phyloP scores from a whole-genome alignment of 2,329 filamentous ascomycete genomes.

The Penicillium brevicompactum region DNA sequence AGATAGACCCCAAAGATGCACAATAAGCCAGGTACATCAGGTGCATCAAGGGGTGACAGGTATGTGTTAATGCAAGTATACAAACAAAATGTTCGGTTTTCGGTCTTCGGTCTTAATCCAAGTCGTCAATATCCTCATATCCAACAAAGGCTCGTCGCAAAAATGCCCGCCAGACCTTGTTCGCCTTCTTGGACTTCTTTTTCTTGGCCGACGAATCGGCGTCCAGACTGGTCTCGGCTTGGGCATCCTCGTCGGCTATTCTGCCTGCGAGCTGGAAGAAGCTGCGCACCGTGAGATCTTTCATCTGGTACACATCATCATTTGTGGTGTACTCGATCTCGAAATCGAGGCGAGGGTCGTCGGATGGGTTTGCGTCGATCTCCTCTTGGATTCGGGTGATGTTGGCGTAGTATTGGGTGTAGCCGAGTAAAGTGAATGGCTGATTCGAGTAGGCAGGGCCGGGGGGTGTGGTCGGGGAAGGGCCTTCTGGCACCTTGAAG shows the following conservation, averaged over 20 bases:
- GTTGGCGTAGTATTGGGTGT: constrained; percentile 92
- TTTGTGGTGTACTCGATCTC: constrained; percentile 85
- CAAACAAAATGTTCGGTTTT: not conserved
- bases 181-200: constrained; percentile 37
- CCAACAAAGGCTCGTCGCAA: constrained; percentile 77
- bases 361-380: constrained; percentile 58
- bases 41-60: not conserved
- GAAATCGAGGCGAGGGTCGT: constrained; percentile 61
- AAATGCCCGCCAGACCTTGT: constrained; percentile 77
- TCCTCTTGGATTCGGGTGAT: constrained; percentile 86
- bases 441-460: constrained; percentile 91
- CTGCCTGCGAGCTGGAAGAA: constrained; percentile 77
- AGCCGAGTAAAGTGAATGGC: constrained; percentile 74
- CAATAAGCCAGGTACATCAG: not conserved
- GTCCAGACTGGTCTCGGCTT: constrained; percentile 16
- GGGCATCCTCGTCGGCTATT: constrained; percentile 60
- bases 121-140: constrained; percentile 66
- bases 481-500: constrained; percentile 68
- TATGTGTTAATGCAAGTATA: not conserved
- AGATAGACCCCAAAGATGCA: not conserved
- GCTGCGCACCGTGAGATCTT: constrained; percentile 82
- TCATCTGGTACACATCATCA: constrained; percentile 72
- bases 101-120: constrained; percentile 42
- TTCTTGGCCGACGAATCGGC: constrained; percentile 35
- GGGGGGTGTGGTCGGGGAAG: constrained; percentile 70